Percentiles rank a stretch among this genome's conserved stretches.
Conservation (phyloP, 2,329 filamentous ascomycete genomes). For the Colletotrichum siamense region DNA sequence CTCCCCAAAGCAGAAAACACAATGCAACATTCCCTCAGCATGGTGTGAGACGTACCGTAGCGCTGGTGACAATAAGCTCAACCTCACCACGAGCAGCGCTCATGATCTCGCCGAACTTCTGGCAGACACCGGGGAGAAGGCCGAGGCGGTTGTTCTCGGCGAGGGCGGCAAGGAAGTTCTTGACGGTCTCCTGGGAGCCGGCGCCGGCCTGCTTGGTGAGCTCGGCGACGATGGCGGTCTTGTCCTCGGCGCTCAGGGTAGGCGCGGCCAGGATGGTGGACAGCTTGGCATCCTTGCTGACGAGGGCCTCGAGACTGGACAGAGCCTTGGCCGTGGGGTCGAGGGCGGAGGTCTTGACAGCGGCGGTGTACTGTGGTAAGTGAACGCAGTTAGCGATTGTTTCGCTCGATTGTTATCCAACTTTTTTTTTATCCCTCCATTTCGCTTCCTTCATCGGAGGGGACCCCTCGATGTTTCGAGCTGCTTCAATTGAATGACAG, state of each 20-base stretch:
- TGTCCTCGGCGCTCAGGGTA: constrained; percentile 79
- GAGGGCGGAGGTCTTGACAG: constrained; percentile 84
- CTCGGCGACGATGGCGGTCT: constrained; percentile 84
- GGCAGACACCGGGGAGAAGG: constrained; percentile 79
- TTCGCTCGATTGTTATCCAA: constrained; percentile 7
- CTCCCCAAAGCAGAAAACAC: background rate
- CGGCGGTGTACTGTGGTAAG: constrained; percentile 84
- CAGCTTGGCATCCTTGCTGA: constrained; percentile 87
- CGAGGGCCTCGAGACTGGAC: constrained; percentile 69
- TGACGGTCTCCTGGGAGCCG: constrained; percentile 78
- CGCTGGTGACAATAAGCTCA: constrained; percentile 90
- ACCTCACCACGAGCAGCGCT: constrained; percentile 90
- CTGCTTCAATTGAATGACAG: constrained; percentile 23
- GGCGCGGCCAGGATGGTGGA: constrained; percentile 77
- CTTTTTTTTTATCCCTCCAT: background rate
- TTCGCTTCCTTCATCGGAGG: background rate
- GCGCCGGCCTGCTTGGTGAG: constrained; percentile 81
- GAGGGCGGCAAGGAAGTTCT: constrained; percentile 90
- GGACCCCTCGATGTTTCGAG: background rate
- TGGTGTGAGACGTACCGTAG: constrained; percentile 68
- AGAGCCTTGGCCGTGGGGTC: constrained; percentile 86
- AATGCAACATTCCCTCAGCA: background rate
- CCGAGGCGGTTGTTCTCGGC: constrained; percentile 96
- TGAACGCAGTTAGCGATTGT: constrained; percentile 41
- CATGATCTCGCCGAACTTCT: constrained; percentile 89